These are phyloP conservation scores for Pythium rishiriense DNA, from an alignment of 352 stramenopile genomes.

Conservation along the genomic window DNA sequence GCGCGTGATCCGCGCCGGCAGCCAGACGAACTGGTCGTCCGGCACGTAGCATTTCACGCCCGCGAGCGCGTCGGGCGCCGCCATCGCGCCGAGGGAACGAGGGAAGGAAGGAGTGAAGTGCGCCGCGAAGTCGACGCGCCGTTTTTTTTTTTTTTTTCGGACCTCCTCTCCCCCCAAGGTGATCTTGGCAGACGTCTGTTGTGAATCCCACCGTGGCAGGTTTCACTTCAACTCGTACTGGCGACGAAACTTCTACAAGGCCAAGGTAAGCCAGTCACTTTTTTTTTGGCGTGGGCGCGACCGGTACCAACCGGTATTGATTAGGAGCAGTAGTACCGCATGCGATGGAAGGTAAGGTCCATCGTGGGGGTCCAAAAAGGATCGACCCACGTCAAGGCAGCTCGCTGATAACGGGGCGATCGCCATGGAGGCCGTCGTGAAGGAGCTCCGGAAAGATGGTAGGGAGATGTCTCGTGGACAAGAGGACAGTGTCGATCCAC, in stretches of 20 bases:
- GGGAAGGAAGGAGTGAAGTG: too few species aligned
- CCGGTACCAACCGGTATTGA: background rate
- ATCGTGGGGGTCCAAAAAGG: too few species aligned
- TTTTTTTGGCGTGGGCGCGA: too few species aligned
- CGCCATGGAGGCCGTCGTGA: constrained; percentile 65
- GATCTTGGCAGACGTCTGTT: too few species aligned
- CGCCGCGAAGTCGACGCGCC: too few species aligned
- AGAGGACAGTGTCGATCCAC: background rate
- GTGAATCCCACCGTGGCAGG: constrained; percentile 2
- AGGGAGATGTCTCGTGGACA: constrained; percentile 15
- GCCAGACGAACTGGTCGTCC: constrained; percentile 75
- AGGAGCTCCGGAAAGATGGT: constrained; percentile 78
- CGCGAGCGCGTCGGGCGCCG: constrained; percentile 18
- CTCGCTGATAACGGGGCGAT: background rate
- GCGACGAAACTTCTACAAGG: background rate
- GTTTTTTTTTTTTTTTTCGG: too few species aligned
- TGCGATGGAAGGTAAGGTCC: background rate
- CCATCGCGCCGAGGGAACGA: too few species aligned
- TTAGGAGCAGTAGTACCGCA: constrained; percentile 1
- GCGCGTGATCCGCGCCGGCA: constrained; percentile 69
- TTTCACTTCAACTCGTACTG: constrained; percentile 32
- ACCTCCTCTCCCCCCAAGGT: too few species aligned
- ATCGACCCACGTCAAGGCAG: background rate
- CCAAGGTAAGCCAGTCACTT: background rate
- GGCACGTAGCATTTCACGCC: constrained; percentile 84